A percentile compares a stretch with the other conserved stretches of the same genome.
Evolutionary conservation across 1,139 yeast species (phyloP).

Genomic region (Citeromyces siamensis): DNA sequence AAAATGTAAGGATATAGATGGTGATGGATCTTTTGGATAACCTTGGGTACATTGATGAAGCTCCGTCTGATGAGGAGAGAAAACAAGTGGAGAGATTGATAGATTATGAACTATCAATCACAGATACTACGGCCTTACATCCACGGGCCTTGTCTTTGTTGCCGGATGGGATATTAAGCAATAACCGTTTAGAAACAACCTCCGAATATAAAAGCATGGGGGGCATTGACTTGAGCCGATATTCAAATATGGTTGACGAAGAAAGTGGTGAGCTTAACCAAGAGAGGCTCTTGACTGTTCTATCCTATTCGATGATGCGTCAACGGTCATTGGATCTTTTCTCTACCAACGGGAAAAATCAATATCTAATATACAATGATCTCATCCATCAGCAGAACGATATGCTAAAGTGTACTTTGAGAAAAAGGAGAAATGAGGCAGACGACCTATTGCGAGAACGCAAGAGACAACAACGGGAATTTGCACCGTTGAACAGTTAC

Average conservation of each 20-base stretch:
- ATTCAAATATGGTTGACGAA: constrained; percentile 6
- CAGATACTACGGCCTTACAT: constrained; percentile 7
- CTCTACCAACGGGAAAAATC: constrained; percentile 9
- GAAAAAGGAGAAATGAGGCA: constrained; percentile 11
- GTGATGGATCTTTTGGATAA: constrained; percentile 12
- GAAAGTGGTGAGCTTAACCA: constrained; percentile 5
- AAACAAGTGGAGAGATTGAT: constrained; percentile 10
- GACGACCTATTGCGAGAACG: constrained; percentile 12
- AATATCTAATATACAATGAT: constrained; percentile 12
- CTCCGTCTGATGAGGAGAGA: constrained; percentile 10
- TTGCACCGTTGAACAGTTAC: constrained; percentile 15
- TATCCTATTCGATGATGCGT: constrained; percentile 12
- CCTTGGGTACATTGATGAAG: constrained; percentile 14
- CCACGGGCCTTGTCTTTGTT: constrained; percentile 6
- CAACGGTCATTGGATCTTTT: constrained; percentile 9
- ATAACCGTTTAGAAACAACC: not conserved
- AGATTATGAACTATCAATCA: constrained; percentile 9
- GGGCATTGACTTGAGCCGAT: constrained; percentile 8
- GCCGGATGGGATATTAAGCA: not conserved
- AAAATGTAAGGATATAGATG: too few species aligned
- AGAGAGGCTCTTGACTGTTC: constrained; percentile 7
- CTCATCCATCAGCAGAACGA: constrained; percentile 8
- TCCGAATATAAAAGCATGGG: constrained; percentile 6
- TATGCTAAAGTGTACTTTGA: constrained; percentile 2
- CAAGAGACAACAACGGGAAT: constrained; percentile 13